phyloP scores from a whole-genome alignment of 139 green algal genomes.

The Coelastrella sp. region DNA sequence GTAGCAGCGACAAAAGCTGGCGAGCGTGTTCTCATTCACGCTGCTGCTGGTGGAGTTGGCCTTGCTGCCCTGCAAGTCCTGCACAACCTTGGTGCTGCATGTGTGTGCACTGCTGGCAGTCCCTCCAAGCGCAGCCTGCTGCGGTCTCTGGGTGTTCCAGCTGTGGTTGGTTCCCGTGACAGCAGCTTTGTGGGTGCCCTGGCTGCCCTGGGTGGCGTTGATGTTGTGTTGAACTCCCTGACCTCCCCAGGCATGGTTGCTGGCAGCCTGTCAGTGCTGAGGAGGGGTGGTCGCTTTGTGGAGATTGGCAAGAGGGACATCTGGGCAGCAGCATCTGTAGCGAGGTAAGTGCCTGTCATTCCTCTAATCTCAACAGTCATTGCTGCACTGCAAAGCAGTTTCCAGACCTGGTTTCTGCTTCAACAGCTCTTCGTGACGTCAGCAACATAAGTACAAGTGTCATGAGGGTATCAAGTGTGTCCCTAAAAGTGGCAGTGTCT shows the following conservation, averaged over 20 bases:
- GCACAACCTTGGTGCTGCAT: slow-evolving; percentile 46
- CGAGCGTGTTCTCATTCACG: slow-evolving; percentile 77
- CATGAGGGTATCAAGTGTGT: too few relatives aligned
- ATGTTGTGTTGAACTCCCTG: slow-evolving; percentile 87
- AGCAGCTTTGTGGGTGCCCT: slow-evolving; percentile 63
- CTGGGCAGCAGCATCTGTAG: slow-evolving; percentile 61
- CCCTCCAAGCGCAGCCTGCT: slow-evolving; percentile 71
- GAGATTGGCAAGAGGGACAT: slow-evolving; percentile 96
- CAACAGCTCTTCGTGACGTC: too few relatives aligned
- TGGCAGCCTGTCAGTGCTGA: slow-evolving; percentile 73
- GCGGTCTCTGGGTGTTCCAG: slow-evolving; percentile 61
- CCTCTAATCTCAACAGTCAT: too few relatives aligned
- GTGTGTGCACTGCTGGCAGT: slow-evolving; percentile 69
- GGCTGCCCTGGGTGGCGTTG: slow-evolving; percentile 49
- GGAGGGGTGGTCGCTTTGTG: slow-evolving; percentile 69
- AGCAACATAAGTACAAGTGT: neutral
- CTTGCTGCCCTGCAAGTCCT: slow-evolving; percentile 78
- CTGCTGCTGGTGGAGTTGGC: slow-evolving; percentile 82
- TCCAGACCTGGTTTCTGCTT: too few relatives aligned
- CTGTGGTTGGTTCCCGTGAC: slow-evolving; percentile 75
- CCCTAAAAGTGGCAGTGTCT: too few relatives aligned
- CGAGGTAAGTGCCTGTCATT: neutral
- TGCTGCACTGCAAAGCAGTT: too few relatives aligned
- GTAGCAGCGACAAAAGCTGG: slow-evolving; percentile 45
- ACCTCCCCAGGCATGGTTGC: slow-evolving; percentile 92